These are phyloP conservation scores for Rubia tinctorum DNA, from an alignment of 305 asterid species.

Conservation along the genomic window DNA sequence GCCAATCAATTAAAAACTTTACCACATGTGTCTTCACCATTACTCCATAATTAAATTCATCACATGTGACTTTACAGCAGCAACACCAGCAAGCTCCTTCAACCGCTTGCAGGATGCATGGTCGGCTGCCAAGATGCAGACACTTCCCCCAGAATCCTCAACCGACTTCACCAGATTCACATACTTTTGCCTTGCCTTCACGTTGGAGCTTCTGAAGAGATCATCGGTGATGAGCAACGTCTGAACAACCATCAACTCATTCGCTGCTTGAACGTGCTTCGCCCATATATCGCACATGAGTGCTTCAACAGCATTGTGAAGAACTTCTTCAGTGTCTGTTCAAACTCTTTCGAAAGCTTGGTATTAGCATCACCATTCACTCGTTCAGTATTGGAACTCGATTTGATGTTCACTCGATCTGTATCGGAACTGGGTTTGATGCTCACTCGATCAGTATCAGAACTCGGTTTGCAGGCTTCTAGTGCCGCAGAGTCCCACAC, in stretches of 20 bases:
- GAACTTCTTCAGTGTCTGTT: slow-evolving; percentile 78
- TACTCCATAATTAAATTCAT: too few relatives aligned
- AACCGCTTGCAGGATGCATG: slow-evolving; percentile 91
- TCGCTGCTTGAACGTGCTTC: slow-evolving; percentile 93
- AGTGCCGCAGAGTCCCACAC: slow-evolving; percentile 82
- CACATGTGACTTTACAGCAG: too few relatives aligned
- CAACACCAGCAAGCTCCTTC: slow-evolving; percentile 76
- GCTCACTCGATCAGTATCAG: too few relatives aligned
- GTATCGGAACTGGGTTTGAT: too few relatives aligned
- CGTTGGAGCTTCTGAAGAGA: slow-evolving; percentile 82
- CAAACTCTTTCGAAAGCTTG: slow-evolving; percentile 52
- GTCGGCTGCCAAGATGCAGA: slow-evolving; percentile 82
- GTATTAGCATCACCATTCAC: not conserved
- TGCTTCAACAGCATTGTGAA: slow-evolving; percentile 75
- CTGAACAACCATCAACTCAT: slow-evolving; percentile 89
- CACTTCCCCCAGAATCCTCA: slow-evolving; percentile 76
- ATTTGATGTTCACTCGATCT: too few relatives aligned
- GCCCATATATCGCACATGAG: slow-evolving; percentile 85
- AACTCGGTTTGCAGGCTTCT: slow-evolving; percentile 75
- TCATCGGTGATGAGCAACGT: slow-evolving; percentile 94
- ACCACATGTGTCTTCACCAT: too few relatives aligned
- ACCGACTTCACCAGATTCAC: slow-evolving; percentile 74
- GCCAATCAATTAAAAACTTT: too few relatives aligned
- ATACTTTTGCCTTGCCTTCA: slow-evolving; percentile 62
- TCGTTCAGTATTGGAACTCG: too few relatives aligned